These are phyloP conservation scores for Naganishia antarctica DNA, from an alignment of 768 basidiomycete species.

Conservation along the genomic window DNA sequence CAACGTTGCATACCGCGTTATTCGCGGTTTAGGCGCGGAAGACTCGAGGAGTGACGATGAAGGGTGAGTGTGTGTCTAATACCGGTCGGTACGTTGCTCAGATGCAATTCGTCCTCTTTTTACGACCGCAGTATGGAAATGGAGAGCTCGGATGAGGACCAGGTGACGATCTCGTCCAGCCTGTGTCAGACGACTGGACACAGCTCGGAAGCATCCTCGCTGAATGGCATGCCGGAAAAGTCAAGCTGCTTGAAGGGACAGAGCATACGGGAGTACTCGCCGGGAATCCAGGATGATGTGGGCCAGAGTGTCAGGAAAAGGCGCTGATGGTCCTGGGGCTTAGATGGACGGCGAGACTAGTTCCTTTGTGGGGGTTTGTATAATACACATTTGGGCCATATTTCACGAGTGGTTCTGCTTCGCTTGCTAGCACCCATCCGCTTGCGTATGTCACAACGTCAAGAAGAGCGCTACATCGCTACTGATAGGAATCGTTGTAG, in stretches of 20 bases:
- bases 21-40: slow-evolving; percentile 68
- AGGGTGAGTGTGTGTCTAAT: slow-evolving; percentile 25
- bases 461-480: too few relatives aligned
- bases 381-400: too few relatives aligned
- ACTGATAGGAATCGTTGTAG: too few relatives aligned
- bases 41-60: slow-evolving; percentile 71
- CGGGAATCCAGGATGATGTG: neutral
- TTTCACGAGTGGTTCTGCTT: too few relatives aligned
- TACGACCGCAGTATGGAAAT: neutral
- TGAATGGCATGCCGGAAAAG: neutral
- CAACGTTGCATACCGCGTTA: slow-evolving; percentile 73
- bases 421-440: too few relatives aligned
- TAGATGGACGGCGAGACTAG: too few relatives aligned
- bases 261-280: neutral
- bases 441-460: too few relatives aligned
- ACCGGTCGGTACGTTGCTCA: neutral
- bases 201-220: too few relatives aligned
- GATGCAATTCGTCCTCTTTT: neutral
- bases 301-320: neutral
- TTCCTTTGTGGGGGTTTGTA: too few relatives aligned
- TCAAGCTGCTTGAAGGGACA: neutral
- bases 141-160: neutral
- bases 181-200: neutral
- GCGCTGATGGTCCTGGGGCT: neutral
- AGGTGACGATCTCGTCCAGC: neutral